A percentile compares a stretch with the other conserved stretches of the same genome.
Conservation (phyloP, 2,329 filamentous ascomycete species). For the Diaporthe sp. region DNA sequence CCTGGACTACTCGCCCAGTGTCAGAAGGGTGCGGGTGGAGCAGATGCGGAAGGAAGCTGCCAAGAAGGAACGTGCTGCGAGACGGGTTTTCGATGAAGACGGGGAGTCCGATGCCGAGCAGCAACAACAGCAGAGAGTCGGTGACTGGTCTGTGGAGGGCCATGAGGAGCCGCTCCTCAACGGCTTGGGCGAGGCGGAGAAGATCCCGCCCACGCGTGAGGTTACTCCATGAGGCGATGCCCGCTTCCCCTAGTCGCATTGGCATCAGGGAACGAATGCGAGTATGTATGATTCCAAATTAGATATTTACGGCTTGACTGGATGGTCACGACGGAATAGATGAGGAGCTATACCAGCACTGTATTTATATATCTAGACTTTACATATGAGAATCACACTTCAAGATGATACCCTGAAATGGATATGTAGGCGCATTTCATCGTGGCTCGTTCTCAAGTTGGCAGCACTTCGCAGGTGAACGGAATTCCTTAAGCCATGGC, state of each 20-base stretch:
- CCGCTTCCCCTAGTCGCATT: too few relatives aligned
- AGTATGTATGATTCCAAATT: neutral
- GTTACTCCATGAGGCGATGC: neutral
- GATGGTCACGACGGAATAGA: too few relatives aligned
- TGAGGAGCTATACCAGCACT: neutral
- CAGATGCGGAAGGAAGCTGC: constrained; percentile 40
- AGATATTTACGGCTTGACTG: neutral
- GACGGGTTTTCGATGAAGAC: constrained; percentile 44
- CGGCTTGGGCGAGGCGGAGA: constrained; percentile 43
- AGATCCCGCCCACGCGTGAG: neutral
- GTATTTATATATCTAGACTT: neutral
- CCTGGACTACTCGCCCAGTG: constrained; percentile 63
- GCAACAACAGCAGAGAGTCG: constrained; percentile 43
- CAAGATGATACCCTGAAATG: neutral
- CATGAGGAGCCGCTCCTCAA: constrained; percentile 53
- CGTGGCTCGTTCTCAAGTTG: neutral
- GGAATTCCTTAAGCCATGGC: neutral
- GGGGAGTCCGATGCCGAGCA: constrained; percentile 15
- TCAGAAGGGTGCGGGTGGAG: constrained; percentile 46
- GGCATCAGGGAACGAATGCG: neutral
- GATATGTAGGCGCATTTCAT: neutral
- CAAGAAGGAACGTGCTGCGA: constrained; percentile 42
- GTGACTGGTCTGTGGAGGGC: constrained; percentile 52
- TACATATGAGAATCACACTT: constrained; percentile 8
- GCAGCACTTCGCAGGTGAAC: neutral